phyloP scores from a whole-genome alignment of 2,329 filamentous ascomycete genomes.

The Verticillium isaacii region DNA sequence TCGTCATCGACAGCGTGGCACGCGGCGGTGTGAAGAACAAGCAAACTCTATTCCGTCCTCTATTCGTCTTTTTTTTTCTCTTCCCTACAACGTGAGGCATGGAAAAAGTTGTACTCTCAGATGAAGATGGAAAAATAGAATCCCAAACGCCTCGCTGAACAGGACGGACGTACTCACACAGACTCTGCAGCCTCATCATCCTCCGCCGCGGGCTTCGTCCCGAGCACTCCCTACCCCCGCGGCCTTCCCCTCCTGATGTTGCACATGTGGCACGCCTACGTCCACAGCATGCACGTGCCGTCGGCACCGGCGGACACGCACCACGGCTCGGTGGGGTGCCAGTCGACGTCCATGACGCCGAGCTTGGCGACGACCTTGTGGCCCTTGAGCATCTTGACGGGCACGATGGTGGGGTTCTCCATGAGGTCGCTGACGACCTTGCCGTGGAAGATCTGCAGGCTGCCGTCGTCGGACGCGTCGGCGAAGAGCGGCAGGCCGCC shows the following conservation, averaged over 20 bases:
- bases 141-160: conserved; percentile 1
- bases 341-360: conserved; percentile 90
- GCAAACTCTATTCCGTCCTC: background rate
- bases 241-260: too few species aligned
- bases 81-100: background rate
- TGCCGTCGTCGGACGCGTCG: conserved; percentile 91
- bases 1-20: background rate
- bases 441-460: conserved; percentile 92
- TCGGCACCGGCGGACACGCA: conserved; percentile 91
- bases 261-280: conserved; percentile 28
- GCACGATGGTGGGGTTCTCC: conserved; percentile 94
- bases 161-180: background rate
- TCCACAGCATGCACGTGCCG: conserved; percentile 88
- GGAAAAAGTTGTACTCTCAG: background rate
- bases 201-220: background rate
- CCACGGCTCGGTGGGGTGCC: conserved; percentile 95
- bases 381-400: conserved; percentile 86
- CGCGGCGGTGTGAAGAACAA: background rate
- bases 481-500: conserved; percentile 79
- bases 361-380: conserved; percentile 83
- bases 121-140: background rate
- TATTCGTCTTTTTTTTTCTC: background rate
- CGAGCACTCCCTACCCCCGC: too few species aligned
- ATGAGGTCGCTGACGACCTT: conserved; percentile 92
- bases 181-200: background rate